These are phyloP conservation scores for Avena sativa DNA, from an alignment of 176 grass and related monocot genomes.

Conservation along the genomic window DNA sequence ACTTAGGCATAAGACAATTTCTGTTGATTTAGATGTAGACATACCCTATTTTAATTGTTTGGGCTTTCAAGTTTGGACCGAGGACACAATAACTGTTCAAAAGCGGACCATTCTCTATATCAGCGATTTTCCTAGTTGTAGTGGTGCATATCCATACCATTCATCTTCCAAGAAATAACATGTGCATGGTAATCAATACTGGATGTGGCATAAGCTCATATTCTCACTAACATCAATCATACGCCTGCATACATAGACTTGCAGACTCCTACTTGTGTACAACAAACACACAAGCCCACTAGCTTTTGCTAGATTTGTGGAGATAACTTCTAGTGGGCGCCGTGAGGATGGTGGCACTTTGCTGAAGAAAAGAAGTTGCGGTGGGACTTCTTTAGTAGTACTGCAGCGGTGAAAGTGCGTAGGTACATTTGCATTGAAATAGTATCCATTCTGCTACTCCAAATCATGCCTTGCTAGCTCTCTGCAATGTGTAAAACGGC, in stretches of 20 bases:
- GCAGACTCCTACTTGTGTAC: neutral
- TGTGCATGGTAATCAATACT: too few species aligned
- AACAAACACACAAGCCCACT: neutral
- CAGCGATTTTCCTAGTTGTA: too few species aligned
- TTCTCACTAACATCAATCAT: neutral
- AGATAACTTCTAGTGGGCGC: constrained; percentile 7
- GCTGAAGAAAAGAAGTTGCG: neutral
- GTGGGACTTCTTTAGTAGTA: neutral
- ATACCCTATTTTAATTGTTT: too few species aligned
- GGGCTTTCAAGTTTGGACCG: too few species aligned
- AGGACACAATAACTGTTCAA: too few species aligned
- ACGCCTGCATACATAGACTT: neutral
- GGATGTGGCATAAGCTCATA: neutral
- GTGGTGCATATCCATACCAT: too few species aligned
- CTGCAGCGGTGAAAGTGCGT: neutral
- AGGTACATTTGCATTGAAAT: neutral
- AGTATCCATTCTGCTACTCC: neutral
- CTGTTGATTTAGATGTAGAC: too few species aligned
- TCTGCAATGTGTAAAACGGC: neutral
- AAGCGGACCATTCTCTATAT: too few species aligned
- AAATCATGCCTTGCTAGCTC: neutral
- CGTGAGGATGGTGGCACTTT: neutral
- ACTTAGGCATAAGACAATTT: too few species aligned
- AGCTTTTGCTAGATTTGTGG: neutral
- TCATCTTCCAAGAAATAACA: too few species aligned